A percentile compares a stretch with the other conserved stretches of the same genome.
phyloP scores from a whole-genome alignment of 768 basidiomycete species.

The Tulasnella sp. region DNA sequence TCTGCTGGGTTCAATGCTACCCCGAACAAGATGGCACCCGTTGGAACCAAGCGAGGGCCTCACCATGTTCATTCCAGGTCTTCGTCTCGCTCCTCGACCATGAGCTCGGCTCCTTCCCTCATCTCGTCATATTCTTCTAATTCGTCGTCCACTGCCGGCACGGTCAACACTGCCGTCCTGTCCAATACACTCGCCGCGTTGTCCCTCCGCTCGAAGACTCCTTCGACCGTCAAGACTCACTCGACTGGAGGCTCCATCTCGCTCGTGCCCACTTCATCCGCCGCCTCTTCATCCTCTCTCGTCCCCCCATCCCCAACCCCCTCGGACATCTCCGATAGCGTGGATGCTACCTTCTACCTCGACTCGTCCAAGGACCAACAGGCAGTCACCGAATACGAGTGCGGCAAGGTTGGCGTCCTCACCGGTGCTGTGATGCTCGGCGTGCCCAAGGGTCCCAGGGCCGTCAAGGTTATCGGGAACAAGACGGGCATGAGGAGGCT shows the following conservation, averaged over 20 bases:
- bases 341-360: slow-evolving; percentile 26
- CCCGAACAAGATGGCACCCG: slow-evolving; percentile 4
- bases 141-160: slow-evolving; percentile 3
- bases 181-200: not conserved
- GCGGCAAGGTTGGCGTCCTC: slow-evolving; percentile 31
- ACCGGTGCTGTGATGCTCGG: slow-evolving; percentile 32
- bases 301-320: slow-evolving; percentile 20
- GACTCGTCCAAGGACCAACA: slow-evolving; percentile 19
- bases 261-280: not conserved
- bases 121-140: not conserved
- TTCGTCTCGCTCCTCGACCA: not conserved
- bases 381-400: slow-evolving; percentile 32
- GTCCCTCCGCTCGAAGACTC: slow-evolving; percentile 12
- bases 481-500: slow-evolving; percentile 4
- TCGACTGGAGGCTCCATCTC: slow-evolving; percentile 2
- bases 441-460: slow-evolving; percentile 25
- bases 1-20: slow-evolving; percentile 3
- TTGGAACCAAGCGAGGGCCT: not conserved
- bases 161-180: slow-evolving; percentile 1
- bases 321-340: slow-evolving; percentile 5
- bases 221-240: slow-evolving; percentile 14
- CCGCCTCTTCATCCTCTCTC: not conserved
- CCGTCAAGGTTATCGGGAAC: slow-evolving; percentile 3
- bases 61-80: slow-evolving; percentile 13
- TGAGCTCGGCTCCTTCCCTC: slow-evolving; percentile 13